Conservation (phyloP, 495 filamentous ascomycete species). For the Achaetomiella virescens region DNA sequence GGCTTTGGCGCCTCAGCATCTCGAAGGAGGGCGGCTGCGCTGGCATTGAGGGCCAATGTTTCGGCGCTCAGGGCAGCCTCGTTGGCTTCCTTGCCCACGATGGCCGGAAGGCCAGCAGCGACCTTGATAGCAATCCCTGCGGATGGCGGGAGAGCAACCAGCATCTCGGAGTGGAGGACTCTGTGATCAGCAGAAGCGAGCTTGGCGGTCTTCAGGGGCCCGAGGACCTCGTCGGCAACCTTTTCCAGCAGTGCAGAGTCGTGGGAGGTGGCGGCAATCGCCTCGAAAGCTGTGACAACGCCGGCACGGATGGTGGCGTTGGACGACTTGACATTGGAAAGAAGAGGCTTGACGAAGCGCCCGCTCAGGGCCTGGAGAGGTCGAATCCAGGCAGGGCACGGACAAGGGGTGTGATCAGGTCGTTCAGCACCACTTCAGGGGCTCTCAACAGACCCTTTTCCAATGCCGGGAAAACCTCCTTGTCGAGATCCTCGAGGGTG, state of each 20-base stretch:
- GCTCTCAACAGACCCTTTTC: slow-evolving; percentile 85
- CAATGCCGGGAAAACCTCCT: slow-evolving; percentile 69
- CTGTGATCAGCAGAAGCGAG: slow-evolving; percentile 75
- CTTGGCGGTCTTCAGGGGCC: slow-evolving; percentile 73
- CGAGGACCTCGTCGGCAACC: slow-evolving; percentile 68
- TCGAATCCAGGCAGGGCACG: slow-evolving; percentile 66
- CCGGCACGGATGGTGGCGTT: slow-evolving; percentile 71
- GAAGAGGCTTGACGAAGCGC: slow-evolving; percentile 72
- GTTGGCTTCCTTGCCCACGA: slow-evolving; percentile 75
- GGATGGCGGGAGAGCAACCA: slow-evolving; percentile 55
- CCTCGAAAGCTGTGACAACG: slow-evolving; percentile 62
- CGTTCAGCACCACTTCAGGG: slow-evolving; percentile 79
- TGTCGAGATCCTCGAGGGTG: slow-evolving; percentile 65
- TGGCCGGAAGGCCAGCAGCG: slow-evolving; percentile 54
- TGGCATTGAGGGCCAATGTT: slow-evolving; percentile 57
- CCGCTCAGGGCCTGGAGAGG: slow-evolving; percentile 64
- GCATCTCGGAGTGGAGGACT: slow-evolving; percentile 69
- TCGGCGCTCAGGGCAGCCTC: slow-evolving; percentile 75
- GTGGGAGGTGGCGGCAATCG: slow-evolving; percentile 53
- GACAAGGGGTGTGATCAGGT: slow-evolving; percentile 65
- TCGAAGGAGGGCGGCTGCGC: slow-evolving; percentile 53
- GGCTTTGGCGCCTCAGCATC: slow-evolving; percentile 54
- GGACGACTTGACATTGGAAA: slow-evolving; percentile 84
- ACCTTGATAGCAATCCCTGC: slow-evolving; percentile 56
- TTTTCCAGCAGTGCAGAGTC: slow-evolving; percentile 53